Evolutionary conservation across 441 rosid species (phyloP).

Genomic region (Euphorbia schlechtendalii): DNA sequence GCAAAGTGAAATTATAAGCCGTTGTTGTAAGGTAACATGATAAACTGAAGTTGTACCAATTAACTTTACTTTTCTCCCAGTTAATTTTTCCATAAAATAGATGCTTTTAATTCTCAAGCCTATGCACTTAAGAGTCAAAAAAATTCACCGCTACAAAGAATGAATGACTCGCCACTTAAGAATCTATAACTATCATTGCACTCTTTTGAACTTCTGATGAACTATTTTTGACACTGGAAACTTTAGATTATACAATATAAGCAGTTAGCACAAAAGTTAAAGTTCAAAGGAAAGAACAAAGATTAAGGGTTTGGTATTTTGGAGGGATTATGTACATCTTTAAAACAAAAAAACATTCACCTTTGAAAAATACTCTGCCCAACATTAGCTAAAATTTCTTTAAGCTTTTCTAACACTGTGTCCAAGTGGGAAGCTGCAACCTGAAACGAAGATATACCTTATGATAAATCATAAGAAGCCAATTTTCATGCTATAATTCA

Average conservation of each 20-base stretch:
- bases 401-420: conserved; percentile 90
- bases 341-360: conserved; percentile 29
- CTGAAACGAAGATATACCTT: conserved; percentile 37
- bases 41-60: conserved; percentile 2
- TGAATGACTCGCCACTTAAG: not conserved
- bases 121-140: not conserved
- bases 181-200: not conserved
- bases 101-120: not conserved
- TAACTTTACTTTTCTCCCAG: not conserved
- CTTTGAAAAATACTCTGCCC: conserved; percentile 83
- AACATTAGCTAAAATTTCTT: conserved; percentile 79
- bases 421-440: conserved; percentile 99
- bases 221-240: not conserved
- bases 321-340: not conserved
- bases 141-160: not conserved
- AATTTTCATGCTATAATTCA: not conserved
- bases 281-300: not conserved
- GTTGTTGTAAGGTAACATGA: not conserved
- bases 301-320: not conserved
- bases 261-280: not conserved
- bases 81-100: not conserved
- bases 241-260: not conserved
- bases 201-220: not conserved
- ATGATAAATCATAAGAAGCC: conserved; percentile 14
- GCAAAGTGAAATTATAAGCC: conserved; percentile 29